These are phyloP conservation scores for Prinsepia uniflora DNA, from an alignment of 306 rosid species.

Conservation along the genomic window DNA sequence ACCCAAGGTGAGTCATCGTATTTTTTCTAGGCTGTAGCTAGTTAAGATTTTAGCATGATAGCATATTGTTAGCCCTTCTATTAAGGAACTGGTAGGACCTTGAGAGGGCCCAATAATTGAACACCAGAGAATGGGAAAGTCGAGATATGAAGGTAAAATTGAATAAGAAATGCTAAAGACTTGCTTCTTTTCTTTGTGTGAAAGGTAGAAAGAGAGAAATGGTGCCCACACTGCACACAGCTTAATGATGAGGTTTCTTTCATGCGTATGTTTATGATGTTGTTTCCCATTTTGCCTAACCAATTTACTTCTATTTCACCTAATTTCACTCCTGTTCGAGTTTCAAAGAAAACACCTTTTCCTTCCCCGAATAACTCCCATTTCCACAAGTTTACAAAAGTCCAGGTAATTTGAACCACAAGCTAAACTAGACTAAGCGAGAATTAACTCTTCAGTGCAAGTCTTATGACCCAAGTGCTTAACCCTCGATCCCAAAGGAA, in stretches of 20 bases:
- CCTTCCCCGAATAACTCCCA: conserved; percentile 1
- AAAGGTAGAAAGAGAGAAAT: conserved; percentile 4
- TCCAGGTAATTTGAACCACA: not conserved
- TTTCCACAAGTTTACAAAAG: not conserved
- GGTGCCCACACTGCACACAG: conserved; percentile 27
- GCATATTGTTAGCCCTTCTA: conserved; percentile 39
- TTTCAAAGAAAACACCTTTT: conserved; percentile 21
- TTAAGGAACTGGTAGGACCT: conserved; percentile 54
- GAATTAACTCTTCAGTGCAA: not conserved
- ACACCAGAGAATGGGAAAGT: conserved; percentile 26
- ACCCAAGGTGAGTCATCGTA: too few species aligned
- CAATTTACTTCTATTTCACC: conserved; percentile 27
- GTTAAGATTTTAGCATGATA: not conserved
- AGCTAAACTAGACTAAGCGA: too few species aligned
- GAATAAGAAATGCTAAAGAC: not conserved
- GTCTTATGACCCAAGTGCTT: too few species aligned
- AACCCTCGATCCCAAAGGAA: too few species aligned
- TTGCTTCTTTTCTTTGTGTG: conserved; percentile 15
- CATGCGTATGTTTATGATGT: conserved; percentile 28
- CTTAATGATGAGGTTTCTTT: conserved; percentile 36
- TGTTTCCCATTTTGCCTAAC: conserved; percentile 37
- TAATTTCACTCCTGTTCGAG: conserved; percentile 32
- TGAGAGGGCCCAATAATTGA: conserved; percentile 22
- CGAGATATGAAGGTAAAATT: not conserved
- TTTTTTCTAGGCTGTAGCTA: too few species aligned